phyloP scores from a whole-genome alignment of 495 filamentous ascomycete species.

The Hamigera avellanea region DNA sequence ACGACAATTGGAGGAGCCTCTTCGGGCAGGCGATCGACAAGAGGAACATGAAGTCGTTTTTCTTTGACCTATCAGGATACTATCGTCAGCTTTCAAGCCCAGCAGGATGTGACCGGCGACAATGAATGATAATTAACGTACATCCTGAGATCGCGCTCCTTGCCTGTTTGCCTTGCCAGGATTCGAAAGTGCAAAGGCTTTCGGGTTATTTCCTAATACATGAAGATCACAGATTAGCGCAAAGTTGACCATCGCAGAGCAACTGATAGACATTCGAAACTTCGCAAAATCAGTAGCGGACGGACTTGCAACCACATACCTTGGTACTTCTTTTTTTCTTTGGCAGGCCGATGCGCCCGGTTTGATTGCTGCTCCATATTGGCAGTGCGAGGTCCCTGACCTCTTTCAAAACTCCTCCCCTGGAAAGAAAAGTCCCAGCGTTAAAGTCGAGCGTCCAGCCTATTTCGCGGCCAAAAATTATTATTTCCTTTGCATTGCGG shows the following conservation, averaged over 20 bases:
- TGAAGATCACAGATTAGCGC: constrained; percentile 6
- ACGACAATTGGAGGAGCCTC: constrained; percentile 92
- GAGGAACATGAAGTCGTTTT: constrained; percentile 88
- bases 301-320: constrained; percentile 19
- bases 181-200: constrained; percentile 79
- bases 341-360: constrained; percentile 71
- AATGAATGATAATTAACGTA: constrained; percentile 27
- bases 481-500: constrained; percentile 21
- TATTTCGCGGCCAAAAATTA: constrained; percentile 21
- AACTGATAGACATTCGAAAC: too few relatives aligned
- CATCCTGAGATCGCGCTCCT: constrained; percentile 85
- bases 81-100: too few relatives aligned
- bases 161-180: constrained; percentile 76
- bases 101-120: too few relatives aligned
- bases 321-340: constrained; percentile 79
- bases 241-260: not conserved
- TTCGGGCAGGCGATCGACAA: constrained; percentile 88
- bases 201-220: constrained; percentile 63
- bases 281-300: not conserved
- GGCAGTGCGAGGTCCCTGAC: constrained; percentile 19
- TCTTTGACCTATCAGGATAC: constrained; percentile 60
- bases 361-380: constrained; percentile 79
- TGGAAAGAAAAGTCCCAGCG: constrained; percentile 3
- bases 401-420: constrained; percentile 15
- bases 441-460: constrained; percentile 1